Conservation (phyloP, 23 red algal species). For the Gracilaria vermiculophylla region DNA sequence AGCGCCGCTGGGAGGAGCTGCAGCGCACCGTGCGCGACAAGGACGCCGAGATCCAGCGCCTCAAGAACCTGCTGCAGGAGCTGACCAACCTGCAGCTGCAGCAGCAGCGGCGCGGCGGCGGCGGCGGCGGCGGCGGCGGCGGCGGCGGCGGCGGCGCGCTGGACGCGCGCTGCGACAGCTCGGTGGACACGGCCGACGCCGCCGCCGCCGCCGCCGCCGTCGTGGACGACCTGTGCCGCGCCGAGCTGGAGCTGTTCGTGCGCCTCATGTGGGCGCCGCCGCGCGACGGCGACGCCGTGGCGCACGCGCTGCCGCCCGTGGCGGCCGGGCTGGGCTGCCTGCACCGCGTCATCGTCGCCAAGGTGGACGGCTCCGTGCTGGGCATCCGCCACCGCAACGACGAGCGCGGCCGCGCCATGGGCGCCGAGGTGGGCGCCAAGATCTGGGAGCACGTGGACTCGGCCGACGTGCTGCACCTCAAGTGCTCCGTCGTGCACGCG, state of each 20-base stretch:
- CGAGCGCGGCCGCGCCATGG: slow-evolving; percentile 30
- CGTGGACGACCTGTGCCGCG: not conserved
- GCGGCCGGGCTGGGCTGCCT: slow-evolving; percentile 41
- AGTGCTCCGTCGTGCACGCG: slow-evolving; percentile 48
- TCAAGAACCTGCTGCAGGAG: slow-evolving; percentile 63
- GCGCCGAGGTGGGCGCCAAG: slow-evolving; percentile 38
- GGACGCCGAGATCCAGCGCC: slow-evolving; percentile 32
- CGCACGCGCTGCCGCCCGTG: slow-evolving; percentile 6
- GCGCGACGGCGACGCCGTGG: not conserved
- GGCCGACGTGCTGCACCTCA: slow-evolving; percentile 27
- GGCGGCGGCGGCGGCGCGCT: too few relatives aligned
- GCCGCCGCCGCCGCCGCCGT: not conserved
- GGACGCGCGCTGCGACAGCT: not conserved
- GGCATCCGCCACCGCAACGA: slow-evolving; percentile 42
- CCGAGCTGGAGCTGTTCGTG: slow-evolving; percentile 37
- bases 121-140: too few relatives aligned
- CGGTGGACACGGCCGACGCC: not conserved
- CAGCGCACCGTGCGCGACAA: slow-evolving; percentile 42
- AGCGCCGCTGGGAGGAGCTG: slow-evolving; percentile 60
- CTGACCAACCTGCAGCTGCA: slow-evolving; percentile 17
- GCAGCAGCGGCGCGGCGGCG: not conserved
- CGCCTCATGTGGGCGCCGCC: slow-evolving; percentile 38
- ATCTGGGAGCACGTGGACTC: slow-evolving; percentile 59
- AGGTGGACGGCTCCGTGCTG: slow-evolving; percentile 45
- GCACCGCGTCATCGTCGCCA: slow-evolving; percentile 56